phyloP scores from a whole-genome alignment of 108 stramenopile genomes.

The Licmophora abbreviata region DNA sequence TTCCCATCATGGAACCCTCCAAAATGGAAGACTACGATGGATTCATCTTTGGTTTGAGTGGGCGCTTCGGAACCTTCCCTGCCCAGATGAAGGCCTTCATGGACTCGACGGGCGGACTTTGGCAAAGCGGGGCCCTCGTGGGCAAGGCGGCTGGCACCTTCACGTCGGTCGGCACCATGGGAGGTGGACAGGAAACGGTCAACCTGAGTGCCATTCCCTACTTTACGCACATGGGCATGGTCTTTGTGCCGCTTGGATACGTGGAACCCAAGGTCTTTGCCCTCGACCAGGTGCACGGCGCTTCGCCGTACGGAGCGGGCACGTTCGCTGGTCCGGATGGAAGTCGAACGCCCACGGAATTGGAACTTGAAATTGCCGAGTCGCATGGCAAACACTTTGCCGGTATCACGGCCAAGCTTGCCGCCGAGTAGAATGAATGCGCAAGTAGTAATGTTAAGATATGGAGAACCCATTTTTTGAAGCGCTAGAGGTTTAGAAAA shows the following conservation, averaged over 20 bases:
- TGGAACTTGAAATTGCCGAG: constrained; percentile 40
- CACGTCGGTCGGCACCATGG: constrained; percentile 40
- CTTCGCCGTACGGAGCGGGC: constrained; percentile 55
- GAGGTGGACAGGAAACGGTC: constrained; percentile 70
- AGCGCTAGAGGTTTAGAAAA: too few species aligned
- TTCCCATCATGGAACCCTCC: constrained; percentile 31
- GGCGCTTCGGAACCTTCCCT: constrained; percentile 50
- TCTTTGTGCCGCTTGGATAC: constrained; percentile 67
- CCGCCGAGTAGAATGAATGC: too few species aligned
- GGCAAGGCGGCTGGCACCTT: constrained; percentile 69
- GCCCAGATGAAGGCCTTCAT: constrained; percentile 74
- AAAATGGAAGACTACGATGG: constrained; percentile 52
- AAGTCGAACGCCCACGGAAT: constrained; percentile 41
- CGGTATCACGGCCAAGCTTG: constrained; percentile 44
- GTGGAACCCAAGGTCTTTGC: constrained; percentile 38
- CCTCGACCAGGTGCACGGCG: constrained; percentile 46
- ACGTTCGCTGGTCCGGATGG: constrained; percentile 65
- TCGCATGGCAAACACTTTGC: constrained; percentile 57
- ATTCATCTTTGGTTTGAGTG: constrained; percentile 57
- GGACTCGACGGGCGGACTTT: constrained; percentile 58
- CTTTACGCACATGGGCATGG: constrained; percentile 72
- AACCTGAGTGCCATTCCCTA: constrained; percentile 46
- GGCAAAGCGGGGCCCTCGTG: constrained; percentile 52
- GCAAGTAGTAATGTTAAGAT: too few species aligned
- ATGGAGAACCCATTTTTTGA: too few species aligned